A percentile compares a stretch with the other conserved stretches of the same genome.
These are phyloP conservation scores for Melaleuca quinquenervia DNA, from an alignment of 345 rosid species.

Conservation along the genomic window DNA sequence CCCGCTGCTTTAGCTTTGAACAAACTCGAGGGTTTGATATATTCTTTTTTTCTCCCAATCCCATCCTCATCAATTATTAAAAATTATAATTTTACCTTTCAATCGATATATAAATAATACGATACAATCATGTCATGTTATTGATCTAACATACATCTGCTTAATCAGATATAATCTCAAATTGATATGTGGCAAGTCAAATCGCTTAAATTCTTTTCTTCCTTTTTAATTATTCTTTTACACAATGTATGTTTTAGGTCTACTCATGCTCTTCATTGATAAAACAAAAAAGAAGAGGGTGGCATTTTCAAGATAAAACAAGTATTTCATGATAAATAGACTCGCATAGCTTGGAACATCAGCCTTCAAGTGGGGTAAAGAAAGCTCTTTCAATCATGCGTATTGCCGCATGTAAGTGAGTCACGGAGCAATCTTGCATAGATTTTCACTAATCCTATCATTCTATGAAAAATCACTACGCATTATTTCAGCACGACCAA, in stretches of 20 bases:
- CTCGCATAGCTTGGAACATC: neutral
- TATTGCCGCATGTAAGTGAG: neutral
- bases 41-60: no score
- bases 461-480: neutral
- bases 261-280: neutral
- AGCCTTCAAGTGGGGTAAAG: neutral
- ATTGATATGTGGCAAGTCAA: rapidly evolving
- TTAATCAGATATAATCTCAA: rapidly evolving
- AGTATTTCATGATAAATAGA: neutral
- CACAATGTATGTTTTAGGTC: neutral
- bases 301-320: neutral
- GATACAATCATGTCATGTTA: rapidly evolving
- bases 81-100: neutral
- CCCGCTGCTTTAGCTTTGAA: neutral
- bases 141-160: rapidly evolving
- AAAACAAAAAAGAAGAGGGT: neutral
- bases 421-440: neutral
- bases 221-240: neutral
- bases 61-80: rapidly evolving
- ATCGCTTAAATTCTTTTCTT: neutral
- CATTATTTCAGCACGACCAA: neutral
- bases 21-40: neutral
- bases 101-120: neutral
- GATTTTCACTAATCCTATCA: rapidly evolving
- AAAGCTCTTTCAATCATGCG: neutral